Conservation (phyloP, 2,329 filamentous ascomycete species). For the Ceratocystis cacaofunesta region DNA sequence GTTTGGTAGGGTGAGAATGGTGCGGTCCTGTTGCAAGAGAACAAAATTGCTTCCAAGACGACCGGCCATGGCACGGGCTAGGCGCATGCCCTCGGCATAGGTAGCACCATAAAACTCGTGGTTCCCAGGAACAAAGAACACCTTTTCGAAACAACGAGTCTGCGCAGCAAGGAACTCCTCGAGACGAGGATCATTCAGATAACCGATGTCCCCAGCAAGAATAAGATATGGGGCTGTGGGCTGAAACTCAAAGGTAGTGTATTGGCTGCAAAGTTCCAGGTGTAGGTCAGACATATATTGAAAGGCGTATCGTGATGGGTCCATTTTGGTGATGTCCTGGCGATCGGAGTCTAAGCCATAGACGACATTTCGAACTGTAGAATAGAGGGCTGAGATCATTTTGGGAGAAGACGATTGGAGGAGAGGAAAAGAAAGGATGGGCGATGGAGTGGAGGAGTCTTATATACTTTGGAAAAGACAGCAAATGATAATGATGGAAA, state of each 20-base stretch:
- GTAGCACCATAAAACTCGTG: slow-evolving; percentile 38
- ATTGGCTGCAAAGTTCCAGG: slow-evolving; percentile 32
- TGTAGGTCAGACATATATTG: slow-evolving; percentile 34
- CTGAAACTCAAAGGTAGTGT: slow-evolving; percentile 29
- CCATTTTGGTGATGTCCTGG: slow-evolving; percentile 7
- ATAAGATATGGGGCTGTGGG: slow-evolving; percentile 30
- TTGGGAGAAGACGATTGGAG: background rate
- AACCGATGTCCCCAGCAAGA: slow-evolving; percentile 36
- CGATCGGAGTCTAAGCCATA: background rate
- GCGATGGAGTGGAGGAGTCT: no score
- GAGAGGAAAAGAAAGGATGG: background rate
- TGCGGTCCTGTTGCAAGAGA: slow-evolving; percentile 30
- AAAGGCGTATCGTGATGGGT: slow-evolving; percentile 9
- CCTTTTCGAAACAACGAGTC: slow-evolving; percentile 28
- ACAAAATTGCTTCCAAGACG: slow-evolving; percentile 30
- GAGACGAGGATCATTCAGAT: slow-evolving; percentile 22
- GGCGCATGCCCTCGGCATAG: slow-evolving; percentile 26
- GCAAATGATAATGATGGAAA: background rate
- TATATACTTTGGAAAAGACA: background rate
- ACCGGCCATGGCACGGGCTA: slow-evolving; percentile 25
- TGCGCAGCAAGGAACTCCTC: slow-evolving; percentile 30
- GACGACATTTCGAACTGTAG: background rate
- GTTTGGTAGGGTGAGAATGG: slow-evolving; percentile 23
- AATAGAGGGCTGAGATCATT: slow-evolving; percentile 1
- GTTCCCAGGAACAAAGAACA: slow-evolving; percentile 38